Percentiles rank a stretch among this genome's conserved stretches.
These are phyloP conservation scores for Phyllosticta citrichinensis DNA, from an alignment of 2,329 filamentous ascomycete genomes.

Conservation along the genomic window DNA sequence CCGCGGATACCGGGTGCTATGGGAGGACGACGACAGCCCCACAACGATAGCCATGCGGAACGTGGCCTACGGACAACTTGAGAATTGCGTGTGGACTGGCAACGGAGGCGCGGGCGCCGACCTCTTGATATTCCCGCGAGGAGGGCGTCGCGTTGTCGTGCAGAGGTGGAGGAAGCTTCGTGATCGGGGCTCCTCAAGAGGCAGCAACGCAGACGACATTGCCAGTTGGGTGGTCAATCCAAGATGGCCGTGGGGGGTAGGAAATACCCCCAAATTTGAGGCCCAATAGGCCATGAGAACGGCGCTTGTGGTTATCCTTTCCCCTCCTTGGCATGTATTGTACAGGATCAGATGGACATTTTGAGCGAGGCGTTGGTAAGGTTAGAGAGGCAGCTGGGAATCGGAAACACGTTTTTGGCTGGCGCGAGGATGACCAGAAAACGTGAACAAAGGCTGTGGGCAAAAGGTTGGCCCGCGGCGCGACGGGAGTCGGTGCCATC, in stretches of 20 bases:
- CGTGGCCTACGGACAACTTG: conserved; percentile 28
- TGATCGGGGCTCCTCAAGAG: not conserved
- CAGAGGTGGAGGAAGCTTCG: conserved; percentile 5
- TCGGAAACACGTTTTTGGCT: not conserved
- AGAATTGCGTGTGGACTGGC: conserved; percentile 25
- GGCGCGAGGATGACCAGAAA: not conserved
- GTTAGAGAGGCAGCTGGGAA: not conserved
- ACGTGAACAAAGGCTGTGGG: not conserved
- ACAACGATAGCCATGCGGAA: conserved; percentile 19
- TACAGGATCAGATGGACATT: not conserved
- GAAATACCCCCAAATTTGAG: not conserved
- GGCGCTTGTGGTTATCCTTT: not conserved
- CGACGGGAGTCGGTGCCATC: not conserved
- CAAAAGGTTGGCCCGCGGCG: too few relatives aligned
- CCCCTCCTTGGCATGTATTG: not conserved
- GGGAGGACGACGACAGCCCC: conserved; percentile 21
- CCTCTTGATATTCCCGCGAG: conserved; percentile 16
- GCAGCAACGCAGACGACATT: conserved; percentile 3
- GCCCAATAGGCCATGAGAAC: not conserved
- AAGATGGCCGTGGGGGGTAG: not conserved
- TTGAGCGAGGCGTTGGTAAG: not conserved
- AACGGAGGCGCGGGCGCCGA: conserved; percentile 22
- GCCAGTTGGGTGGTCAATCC: conserved; percentile 5
- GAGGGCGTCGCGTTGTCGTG: conserved; percentile 1
- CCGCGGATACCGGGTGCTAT: conserved; percentile 28